Conservation (phyloP, 352 stramenopile species). For the Globisporangium rhizosaccharum region DNA sequence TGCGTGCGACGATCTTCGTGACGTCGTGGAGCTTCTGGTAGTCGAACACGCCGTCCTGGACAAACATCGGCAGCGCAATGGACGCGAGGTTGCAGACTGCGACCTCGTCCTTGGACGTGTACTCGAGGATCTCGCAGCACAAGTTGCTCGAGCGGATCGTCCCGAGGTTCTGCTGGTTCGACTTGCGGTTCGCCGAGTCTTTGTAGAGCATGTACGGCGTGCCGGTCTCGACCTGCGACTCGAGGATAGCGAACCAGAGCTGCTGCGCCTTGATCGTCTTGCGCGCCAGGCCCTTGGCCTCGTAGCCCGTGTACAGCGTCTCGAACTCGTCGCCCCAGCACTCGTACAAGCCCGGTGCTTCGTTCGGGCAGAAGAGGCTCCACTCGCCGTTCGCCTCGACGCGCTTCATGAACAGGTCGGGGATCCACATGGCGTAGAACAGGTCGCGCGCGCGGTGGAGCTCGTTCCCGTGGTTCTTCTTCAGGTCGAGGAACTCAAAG, state of each 20-base stretch:
- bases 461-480: conserved; percentile 99
- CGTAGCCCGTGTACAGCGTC: conserved; percentile 94
- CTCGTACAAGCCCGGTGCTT: conserved; percentile 93
- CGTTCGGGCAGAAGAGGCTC: conserved; percentile 98
- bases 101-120: conserved; percentile 96
- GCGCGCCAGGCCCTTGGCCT: conserved; percentile 91
- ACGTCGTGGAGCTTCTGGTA: conserved; percentile 95
- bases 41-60: conserved; percentile 89
- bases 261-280: conserved; percentile 97
- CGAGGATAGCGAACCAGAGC: conserved; percentile 98
- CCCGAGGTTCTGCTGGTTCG: conserved; percentile 99
- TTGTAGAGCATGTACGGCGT: conserved; percentile 99
- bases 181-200: conserved; percentile 98
- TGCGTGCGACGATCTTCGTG: conserved; percentile 95
- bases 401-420: conserved; percentile 99
- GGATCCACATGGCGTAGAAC: conserved; percentile 99
- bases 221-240: conserved; percentile 98
- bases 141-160: conserved; percentile 99
- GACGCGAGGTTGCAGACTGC: conserved; percentile 99
- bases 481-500: conserved; percentile 97
- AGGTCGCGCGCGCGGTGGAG: conserved; percentile 95
- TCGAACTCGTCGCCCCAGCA: conserved; percentile 95
- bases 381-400: conserved; percentile 96
- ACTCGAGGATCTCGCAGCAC: conserved; percentile 99
- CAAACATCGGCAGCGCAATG: conserved; percentile 96